A percentile compares a stretch with the other conserved stretches of the same genome.
Conservation (phyloP, 1,284 basidiomycete species). For the Cerrena zonata region DNA sequence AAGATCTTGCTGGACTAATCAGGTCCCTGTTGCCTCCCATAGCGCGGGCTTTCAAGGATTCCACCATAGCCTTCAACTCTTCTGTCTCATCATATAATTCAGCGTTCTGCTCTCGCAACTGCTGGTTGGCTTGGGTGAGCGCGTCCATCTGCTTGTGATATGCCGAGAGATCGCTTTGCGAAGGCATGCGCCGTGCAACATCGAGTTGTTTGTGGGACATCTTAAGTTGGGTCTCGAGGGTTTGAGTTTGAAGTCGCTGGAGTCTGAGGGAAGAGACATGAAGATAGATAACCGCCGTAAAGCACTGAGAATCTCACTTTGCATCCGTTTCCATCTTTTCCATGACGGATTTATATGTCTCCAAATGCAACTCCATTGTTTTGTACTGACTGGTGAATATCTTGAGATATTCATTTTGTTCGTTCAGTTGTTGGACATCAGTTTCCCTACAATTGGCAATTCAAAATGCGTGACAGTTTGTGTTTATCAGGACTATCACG, state of each 20-base stretch:
- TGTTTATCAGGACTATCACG: slow-evolving; percentile 13
- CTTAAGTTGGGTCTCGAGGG: slow-evolving; percentile 49
- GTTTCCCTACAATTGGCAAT: slow-evolving; percentile 46
- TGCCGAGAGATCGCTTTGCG: slow-evolving; percentile 36
- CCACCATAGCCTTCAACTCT: slow-evolving; percentile 67
- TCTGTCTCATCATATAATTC: slow-evolving; percentile 60
- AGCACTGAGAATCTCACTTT: slow-evolving; percentile 38
- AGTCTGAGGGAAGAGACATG: slow-evolving; percentile 29
- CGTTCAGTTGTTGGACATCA: slow-evolving; percentile 66
- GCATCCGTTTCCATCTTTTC: slow-evolving; percentile 46
- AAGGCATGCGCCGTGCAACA: slow-evolving; percentile 30
- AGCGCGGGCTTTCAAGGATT: slow-evolving; percentile 54
- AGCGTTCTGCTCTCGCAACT: slow-evolving; percentile 51
- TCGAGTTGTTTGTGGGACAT: slow-evolving; percentile 32
- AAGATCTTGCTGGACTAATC: slow-evolving; percentile 27
- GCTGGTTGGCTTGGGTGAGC: slow-evolving; percentile 42
- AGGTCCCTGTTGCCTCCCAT: slow-evolving; percentile 39
- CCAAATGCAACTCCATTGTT: slow-evolving; percentile 58
- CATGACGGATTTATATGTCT: slow-evolving; percentile 49
- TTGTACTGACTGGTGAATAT: slow-evolving; percentile 50
- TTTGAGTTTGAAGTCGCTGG: slow-evolving; percentile 51
- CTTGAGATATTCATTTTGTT: slow-evolving; percentile 53
- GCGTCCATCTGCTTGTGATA: slow-evolving; percentile 39
- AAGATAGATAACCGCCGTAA: slow-evolving; percentile 1
- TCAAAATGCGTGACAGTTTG: slow-evolving; percentile 2